Base-by-base conservation (phyloP, 306 rosid species). In the Gleditsia sinensis region DNA sequence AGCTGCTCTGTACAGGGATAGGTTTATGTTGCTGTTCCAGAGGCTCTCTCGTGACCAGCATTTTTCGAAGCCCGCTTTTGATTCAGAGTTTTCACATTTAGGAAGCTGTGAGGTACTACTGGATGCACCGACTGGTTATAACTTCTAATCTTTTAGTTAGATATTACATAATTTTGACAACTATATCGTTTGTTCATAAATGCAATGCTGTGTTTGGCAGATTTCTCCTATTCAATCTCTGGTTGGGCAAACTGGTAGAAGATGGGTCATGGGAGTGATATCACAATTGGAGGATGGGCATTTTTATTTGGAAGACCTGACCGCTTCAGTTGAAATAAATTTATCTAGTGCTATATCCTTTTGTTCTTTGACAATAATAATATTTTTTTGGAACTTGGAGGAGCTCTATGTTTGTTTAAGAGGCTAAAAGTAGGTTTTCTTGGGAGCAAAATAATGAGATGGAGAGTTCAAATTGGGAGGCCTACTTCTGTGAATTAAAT, bases 241-340 rank as follows among this genome's bases (percentile, higher is more conserved):
- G 73, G 94, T 94, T 68, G 97, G 97, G 72, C 90, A 86, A 78
- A 76, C 84, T 1, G 99, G 96, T 50, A 87, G 89, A 82, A 71
- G 80, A 83, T 94, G 99, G 96, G 91, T 94, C 36, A 92, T 91
- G 97, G 99, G 95, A 70, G 83, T 94, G 78, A 90, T 94, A 75
- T 94, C 93, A 60, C 97, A 94, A 85, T 80, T 92, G 88, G 97
- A 94, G 84, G 97, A 94, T 71, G 97, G 92, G 0, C 99, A 90
- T 80, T 90, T 84, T 78, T 94, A 86, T 82, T 82, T 94, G 88
- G 97, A 94, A 87, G 97, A 94, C 78, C 96, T 94, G 16, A 84
- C 95, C 1, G 97, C 99, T 27, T 86, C 97, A 33, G 96, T 94
- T 56, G 88, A 90, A 83, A 90, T 92, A 74, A 82, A 73, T 78